Evolutionary conservation across 306 rosid genomes (phyloP), one percentile per base, ranked within the genome.

Genomic region (Glycine soja): DNA sequence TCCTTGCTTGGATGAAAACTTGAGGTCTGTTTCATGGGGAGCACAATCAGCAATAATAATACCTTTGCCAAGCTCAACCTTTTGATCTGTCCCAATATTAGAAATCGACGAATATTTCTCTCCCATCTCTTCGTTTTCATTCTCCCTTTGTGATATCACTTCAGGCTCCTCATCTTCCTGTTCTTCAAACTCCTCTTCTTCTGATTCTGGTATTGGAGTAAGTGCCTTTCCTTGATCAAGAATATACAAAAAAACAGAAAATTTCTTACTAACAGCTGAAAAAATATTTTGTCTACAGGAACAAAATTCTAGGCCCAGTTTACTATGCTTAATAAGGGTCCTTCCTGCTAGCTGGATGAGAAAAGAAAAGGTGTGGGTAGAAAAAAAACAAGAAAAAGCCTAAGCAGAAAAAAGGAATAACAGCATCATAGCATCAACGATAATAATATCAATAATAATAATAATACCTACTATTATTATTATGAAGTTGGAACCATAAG

Each of bases 181-280:
- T 59, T 90, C 97, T 75, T 95, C 97, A 40, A 87, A 80, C 91
- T 95, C 99, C 83, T 85, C 97, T 85, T 19, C 24, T 19, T 91
- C 99, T 38, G 91, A 88, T 81, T 95, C 99, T 51, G 93, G 97
- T 88, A 95, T 95, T 78, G 99, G 93, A 93, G 97, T 94, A 84
- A 95, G 97, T 75, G 97, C 89, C 99, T 95, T 92, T 88, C 97
- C 97, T 95, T 93, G 65, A 91, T 85, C 97, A 91, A 81, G 77
- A 74, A 80, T 73, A 62, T 59, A 83, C 14, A 53, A 54, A 51
- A 81, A 75, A 40, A 87, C 81, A 87, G 81, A 63, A 71, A 43
- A 75, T 75, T 24, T 77, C 82, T 90, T 87, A 87, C 78, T 70
- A 80, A 74, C 50, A 76, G 85, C 82, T 81, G 71, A 72, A 24